Evolutionary conservation across 2,329 filamentous ascomycete genomes (phyloP), one percentile per base, ranked within the genome.

Genomic region (Chalaropsis ovoidea): DNA sequence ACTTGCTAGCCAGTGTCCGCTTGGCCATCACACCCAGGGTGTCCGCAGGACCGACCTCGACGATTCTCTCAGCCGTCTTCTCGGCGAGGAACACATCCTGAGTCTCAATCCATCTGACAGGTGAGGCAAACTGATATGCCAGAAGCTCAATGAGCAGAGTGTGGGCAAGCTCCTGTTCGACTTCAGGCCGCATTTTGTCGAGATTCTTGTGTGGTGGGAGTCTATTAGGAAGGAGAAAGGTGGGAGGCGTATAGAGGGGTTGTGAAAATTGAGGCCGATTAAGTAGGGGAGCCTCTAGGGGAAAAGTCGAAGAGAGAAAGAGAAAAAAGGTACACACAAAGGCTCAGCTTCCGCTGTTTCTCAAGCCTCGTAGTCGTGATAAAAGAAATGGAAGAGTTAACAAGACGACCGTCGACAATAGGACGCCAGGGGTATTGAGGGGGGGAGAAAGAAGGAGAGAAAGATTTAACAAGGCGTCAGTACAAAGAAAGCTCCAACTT

Each of bases 51-150:
- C 94, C 94, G 72, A 99, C 88, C 77, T 99, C 94, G 72, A 99
- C 94, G 74, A 99, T 95, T 74, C 94, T 87, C 82, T 99, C 94
- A 62, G 94, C 95, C 63, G 86, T 88, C 80, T 95, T 94, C 77
- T 97, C 91, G 70, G 88, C 93, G 72, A 99, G 88, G 74, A 99
- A 94, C 72, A 99, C 94, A 93, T 99, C 94, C 79, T 99, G 94
- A 65, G 94, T 99, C 80, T 99, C 94, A 77, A 99, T 99, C 94
- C 94, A 99, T 86, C 94, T 87, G 72, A 99, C 94, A 62, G 94
- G 94, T 65, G 93, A 97, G 72, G 94, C 94, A 77, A 99, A 99
- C 76, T 99, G 94, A 79, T 97, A 99, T 81, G 94, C 94, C 71
- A 99, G 86, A 70, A 99, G 89, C 86, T 99, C 94, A 70, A 99